phyloP scores from a whole-genome alignment of 768 basidiomycete species.

The Sporobolomyces roseus region DNA sequence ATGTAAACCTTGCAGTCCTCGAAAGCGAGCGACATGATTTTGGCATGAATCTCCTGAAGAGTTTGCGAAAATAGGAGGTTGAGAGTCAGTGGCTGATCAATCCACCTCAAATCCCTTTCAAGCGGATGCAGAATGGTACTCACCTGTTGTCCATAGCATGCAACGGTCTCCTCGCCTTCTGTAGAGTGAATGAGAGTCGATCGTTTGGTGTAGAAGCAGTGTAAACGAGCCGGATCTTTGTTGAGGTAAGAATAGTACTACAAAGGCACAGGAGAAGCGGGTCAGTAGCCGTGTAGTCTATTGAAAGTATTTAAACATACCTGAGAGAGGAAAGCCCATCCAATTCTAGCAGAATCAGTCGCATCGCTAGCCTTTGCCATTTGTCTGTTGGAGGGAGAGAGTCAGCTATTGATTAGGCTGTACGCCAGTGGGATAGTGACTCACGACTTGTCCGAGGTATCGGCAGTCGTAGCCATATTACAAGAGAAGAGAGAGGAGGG shows the following conservation, averaged over 20 bases:
- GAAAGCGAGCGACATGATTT: slow-evolving; percentile 89
- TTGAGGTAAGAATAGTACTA: slow-evolving; percentile 99
- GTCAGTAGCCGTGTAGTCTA: too few relatives aligned
- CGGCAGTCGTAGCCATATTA: slow-evolving; percentile 14
- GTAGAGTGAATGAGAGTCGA: slow-evolving; percentile 96
- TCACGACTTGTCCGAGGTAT: slow-evolving; percentile 19
- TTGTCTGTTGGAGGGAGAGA: background rate
- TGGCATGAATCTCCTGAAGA: slow-evolving; percentile 89
- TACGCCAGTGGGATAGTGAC: background rate
- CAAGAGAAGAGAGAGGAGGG: background rate
- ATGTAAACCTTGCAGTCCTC: slow-evolving; percentile 98
- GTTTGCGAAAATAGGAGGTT: background rate
- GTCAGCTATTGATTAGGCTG: background rate
- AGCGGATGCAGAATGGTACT: background rate
- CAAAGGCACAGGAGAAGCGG: too few relatives aligned
- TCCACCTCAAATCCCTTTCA: slow-evolving; percentile 1
- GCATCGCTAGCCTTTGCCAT: slow-evolving; percentile 11
- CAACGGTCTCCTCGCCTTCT: slow-evolving; percentile 87
- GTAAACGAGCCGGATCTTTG: slow-evolving; percentile 91
- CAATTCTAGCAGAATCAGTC: slow-evolving; percentile 33
- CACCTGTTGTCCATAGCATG: slow-evolving; percentile 91
- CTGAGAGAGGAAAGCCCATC: slow-evolving; percentile 41
- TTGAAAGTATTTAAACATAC: slow-evolving; percentile 13
- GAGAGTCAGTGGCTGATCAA: background rate
- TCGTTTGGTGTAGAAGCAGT: slow-evolving; percentile 97